These are phyloP conservation scores for Acanthamoeba royreba DNA, from an alignment of 208 protist genomes.

Conservation along the genomic window DNA sequence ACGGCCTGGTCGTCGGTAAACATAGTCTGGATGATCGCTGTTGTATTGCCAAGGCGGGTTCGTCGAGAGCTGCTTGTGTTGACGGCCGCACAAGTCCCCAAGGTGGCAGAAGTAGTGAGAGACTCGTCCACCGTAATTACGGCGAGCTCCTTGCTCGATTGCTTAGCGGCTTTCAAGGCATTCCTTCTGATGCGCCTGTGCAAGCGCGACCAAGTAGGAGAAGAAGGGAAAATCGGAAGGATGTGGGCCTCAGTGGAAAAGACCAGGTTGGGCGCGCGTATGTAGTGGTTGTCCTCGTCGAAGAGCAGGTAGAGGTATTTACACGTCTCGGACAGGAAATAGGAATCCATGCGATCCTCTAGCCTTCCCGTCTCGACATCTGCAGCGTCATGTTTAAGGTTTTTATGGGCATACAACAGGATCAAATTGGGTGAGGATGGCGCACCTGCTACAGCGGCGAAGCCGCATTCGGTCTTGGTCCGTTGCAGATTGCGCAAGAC, in stretches of 20 bases:
- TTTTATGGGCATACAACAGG: not conserved
- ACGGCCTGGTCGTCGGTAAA: not conserved
- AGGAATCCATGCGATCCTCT: constrained; percentile 91
- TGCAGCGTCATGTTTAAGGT: not conserved
- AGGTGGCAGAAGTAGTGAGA: too few relatives aligned
- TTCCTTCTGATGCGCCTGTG: not conserved
- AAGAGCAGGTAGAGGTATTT: constrained; percentile 96
- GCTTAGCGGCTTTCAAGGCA: not conserved
- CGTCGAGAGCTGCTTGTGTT: not conserved
- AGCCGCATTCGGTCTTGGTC: constrained; percentile 58
- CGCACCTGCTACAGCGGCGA: constrained; percentile 55
- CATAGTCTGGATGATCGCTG: not conserved
- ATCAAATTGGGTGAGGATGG: not conserved
- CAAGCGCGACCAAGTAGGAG: not conserved
- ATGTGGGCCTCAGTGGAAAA: constrained; percentile 76
- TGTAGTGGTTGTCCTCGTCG: constrained; percentile 30
- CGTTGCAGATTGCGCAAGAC: not conserved
- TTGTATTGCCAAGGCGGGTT: too few relatives aligned
- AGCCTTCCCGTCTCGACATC: constrained; percentile 77
- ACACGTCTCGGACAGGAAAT: constrained; percentile 91
- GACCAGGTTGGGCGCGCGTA: not conserved
- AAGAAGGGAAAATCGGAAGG: not conserved
- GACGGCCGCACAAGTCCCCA: not conserved
- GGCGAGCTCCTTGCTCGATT: not conserved
- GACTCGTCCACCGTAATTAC: not conserved